phyloP scores from a whole-genome alignment of 441 rosid species.

The Gossypium lobatum region DNA sequence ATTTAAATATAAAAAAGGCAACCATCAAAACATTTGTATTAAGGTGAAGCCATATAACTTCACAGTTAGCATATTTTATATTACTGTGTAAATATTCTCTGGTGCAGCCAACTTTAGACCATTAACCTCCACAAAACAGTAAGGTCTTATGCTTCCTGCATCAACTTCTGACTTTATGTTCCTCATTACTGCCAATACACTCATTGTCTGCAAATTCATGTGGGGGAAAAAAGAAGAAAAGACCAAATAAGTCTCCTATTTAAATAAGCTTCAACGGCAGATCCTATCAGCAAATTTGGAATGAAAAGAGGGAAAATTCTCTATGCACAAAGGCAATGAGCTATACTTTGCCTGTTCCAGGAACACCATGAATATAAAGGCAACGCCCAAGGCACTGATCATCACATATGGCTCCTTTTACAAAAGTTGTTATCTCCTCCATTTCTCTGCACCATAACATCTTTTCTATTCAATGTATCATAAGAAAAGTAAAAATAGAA shows the following conservation, averaged over 20 bases:
- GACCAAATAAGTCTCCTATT: constrained; percentile 4
- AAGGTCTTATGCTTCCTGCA: constrained; percentile 58
- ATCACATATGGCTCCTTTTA: constrained; percentile 78
- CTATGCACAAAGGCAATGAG: constrained; percentile 2
- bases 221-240: not conserved
- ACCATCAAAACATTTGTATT: not conserved
- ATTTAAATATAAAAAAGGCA: constrained; percentile 8
- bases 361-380: constrained; percentile 94
- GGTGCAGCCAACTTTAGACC: constrained; percentile 92
- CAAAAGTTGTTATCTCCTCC: constrained; percentile 77
- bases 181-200: constrained; percentile 81
- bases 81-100: constrained; percentile 81
- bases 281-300: not conserved
- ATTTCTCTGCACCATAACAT: constrained; percentile 49
- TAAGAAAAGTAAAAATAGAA: not conserved
- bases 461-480: constrained; percentile 1
- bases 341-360: constrained; percentile 94
- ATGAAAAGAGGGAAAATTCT: not conserved
- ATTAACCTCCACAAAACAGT: constrained; percentile 88
- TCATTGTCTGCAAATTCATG: constrained; percentile 61
- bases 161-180: constrained; percentile 82
- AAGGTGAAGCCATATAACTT: not conserved
- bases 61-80: not conserved
- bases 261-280: not conserved
- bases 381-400: constrained; percentile 92